Percentiles rank a stretch among this genome's conserved stretches.
Conservation (phyloP, 768 basidiomycete species). For the Lentinula sp. region DNA sequence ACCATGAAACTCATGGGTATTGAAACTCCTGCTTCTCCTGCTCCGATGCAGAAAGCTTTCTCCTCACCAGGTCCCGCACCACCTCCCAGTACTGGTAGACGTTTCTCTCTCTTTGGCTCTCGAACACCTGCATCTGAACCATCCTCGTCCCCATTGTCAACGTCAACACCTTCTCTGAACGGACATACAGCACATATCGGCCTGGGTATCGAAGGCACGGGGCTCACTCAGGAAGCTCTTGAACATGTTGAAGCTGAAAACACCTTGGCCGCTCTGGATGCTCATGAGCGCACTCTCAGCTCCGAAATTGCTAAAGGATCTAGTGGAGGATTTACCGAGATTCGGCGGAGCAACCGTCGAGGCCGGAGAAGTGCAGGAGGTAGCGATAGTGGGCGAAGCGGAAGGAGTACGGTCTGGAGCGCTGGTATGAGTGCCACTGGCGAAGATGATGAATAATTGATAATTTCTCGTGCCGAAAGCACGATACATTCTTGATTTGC, state of each 20-base stretch:
- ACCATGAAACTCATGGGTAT: conserved; percentile 96
- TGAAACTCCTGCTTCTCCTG: conserved; percentile 49
- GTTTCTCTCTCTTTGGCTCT: conserved; percentile 70
- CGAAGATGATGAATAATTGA: conserved; percentile 1
- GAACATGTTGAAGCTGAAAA: conserved; percentile 77
- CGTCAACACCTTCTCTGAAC: conserved; percentile 30
- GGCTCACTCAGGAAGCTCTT: conserved; percentile 68
- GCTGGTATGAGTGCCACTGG: conserved; percentile 50
- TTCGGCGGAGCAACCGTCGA: conserved; percentile 43
- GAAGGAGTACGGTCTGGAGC: conserved; percentile 74
- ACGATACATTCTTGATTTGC: background rate
- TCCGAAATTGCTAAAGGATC: conserved; percentile 73
- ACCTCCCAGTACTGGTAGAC: conserved; percentile 24
- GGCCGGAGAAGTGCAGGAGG: conserved; percentile 48
- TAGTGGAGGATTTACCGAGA: conserved; percentile 75
- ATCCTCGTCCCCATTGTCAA: conserved; percentile 30
- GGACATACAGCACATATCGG: conserved; percentile 20
- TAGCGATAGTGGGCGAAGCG: conserved; percentile 30
- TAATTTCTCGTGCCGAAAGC: background rate
- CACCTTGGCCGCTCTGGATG: conserved; percentile 71
- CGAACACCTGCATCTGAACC: conserved; percentile 39
- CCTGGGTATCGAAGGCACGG: conserved; percentile 27
- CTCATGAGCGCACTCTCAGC: conserved; percentile 65
- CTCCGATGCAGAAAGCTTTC: conserved; percentile 33
- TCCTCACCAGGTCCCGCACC: conserved; percentile 27